Conservation (phyloP, 208 protist species). For the Trypanosoma rangeli region DNA sequence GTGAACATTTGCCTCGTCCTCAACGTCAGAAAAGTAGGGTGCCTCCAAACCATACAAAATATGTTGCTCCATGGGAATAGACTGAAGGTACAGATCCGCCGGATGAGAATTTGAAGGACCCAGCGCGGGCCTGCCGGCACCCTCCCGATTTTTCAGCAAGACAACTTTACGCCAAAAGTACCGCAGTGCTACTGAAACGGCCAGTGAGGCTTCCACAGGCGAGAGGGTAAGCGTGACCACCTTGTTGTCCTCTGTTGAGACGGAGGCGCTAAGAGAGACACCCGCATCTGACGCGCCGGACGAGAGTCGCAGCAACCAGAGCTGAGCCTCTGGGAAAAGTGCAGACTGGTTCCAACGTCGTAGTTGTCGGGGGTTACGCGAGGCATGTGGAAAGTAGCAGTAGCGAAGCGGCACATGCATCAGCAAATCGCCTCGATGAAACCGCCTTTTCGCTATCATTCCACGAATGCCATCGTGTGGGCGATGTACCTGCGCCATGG, state of each 20-base stretch:
- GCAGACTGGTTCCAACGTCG: slow-evolving; percentile 59
- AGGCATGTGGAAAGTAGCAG: slow-evolving; percentile 57
- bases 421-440: slow-evolving; percentile 45
- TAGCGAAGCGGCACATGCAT: slow-evolving; percentile 55
- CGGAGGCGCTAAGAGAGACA: slow-evolving; percentile 42
- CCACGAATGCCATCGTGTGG: slow-evolving; percentile 61
- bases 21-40: slow-evolving; percentile 32
- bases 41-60: slow-evolving; percentile 59
- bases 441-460: slow-evolving; percentile 32
- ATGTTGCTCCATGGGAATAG: slow-evolving; percentile 47
- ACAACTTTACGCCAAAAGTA: slow-evolving; percentile 59
- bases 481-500: slow-evolving; percentile 36
- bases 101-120: slow-evolving; percentile 16
- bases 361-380: slow-evolving; percentile 20
- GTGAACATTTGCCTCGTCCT: slow-evolving; percentile 45
- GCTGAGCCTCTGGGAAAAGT: slow-evolving; percentile 60
- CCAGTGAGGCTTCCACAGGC: slow-evolving; percentile 68
- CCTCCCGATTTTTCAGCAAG: slow-evolving; percentile 19
- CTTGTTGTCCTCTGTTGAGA: slow-evolving; percentile 31
- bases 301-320: slow-evolving; percentile 65
- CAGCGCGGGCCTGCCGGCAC: neutral
- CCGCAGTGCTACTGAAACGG: slow-evolving; percentile 54
- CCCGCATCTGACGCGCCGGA: slow-evolving; percentile 30
- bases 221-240: slow-evolving; percentile 59
- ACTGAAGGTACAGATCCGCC: slow-evolving; percentile 50